Conservation (phyloP, 129 eudicot species). For the Mikania micrantha region DNA sequence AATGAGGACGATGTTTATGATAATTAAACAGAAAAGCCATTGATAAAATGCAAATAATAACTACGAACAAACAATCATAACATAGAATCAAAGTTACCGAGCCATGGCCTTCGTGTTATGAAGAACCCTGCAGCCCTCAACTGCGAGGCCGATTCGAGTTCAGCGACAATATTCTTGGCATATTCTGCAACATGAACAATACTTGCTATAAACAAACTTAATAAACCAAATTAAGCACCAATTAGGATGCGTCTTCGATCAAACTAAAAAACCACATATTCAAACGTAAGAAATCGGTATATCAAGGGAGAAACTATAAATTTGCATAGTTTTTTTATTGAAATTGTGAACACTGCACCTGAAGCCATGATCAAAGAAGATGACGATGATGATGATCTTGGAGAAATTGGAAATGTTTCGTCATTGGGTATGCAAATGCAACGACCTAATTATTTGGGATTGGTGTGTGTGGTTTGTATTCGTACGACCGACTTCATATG, state of each 20-base stretch:
- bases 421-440: slow-evolving; percentile 8
- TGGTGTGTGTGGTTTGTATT: slow-evolving; percentile 29
- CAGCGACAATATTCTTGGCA: slow-evolving; percentile 51
- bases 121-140: slow-evolving; percentile 74
- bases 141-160: slow-evolving; percentile 73
- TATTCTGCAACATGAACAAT: slow-evolving; percentile 40
- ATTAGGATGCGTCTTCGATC: slow-evolving; percentile 3
- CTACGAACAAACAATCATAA: neutral
- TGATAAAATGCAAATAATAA: neutral
- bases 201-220: neutral
- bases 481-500: slow-evolving; percentile 21
- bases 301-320: neutral
- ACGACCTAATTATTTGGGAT: slow-evolving; percentile 17
- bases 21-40: neutral
- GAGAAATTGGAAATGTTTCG: slow-evolving; percentile 11
- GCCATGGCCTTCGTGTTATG: slow-evolving; percentile 93
- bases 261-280: neutral
- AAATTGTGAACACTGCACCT: neutral
- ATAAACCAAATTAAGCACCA: neutral
- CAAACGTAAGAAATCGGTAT: slow-evolving; percentile 6
- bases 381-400: neutral
- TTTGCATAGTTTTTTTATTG: neutral
- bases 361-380: slow-evolving; percentile 22
- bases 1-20: neutral
- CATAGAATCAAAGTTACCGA: slow-evolving; percentile 40